Evolutionary conservation across 2,329 filamentous ascomycete species (phyloP).

Genomic region (Didymella pomorum): DNA sequence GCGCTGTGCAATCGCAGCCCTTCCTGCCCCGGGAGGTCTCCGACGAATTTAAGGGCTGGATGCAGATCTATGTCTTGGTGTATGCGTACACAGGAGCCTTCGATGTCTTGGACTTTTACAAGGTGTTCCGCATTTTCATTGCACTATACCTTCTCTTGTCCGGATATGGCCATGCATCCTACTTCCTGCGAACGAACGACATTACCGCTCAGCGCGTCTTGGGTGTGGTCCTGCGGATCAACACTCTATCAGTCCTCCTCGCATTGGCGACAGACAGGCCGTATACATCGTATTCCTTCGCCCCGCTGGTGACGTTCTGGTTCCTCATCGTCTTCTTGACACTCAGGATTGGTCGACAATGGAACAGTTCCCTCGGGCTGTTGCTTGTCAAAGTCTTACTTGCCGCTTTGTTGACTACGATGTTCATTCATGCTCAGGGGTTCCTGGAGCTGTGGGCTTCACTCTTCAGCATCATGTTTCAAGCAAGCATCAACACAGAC

Average conservation of each 20-base stretch:
- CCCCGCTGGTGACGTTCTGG: conserved; percentile 68
- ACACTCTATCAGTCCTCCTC: conserved; percentile 63
- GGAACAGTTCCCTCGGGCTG: conserved; percentile 55
- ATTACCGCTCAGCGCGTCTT: conserved; percentile 64
- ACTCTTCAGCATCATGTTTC: conserved; percentile 52
- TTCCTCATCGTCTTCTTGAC: conserved; percentile 66
- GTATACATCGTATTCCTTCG: conserved; percentile 67
- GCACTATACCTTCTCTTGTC: conserved; percentile 69
- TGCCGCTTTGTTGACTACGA: conserved; percentile 54
- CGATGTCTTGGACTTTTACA: conserved; percentile 61
- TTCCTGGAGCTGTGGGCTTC: conserved; percentile 54
- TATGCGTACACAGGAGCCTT: conserved; percentile 67
- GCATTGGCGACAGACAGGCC: conserved; percentile 65
- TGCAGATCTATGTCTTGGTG: conserved; percentile 65
- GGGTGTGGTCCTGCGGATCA: conserved; percentile 64
- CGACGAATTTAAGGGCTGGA: conserved; percentile 72
- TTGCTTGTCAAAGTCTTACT: conserved; percentile 60
- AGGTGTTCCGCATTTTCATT: conserved; percentile 62
- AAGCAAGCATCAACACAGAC: conserved; percentile 58
- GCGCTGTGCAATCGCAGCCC: neutral
- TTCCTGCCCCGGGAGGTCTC: conserved; percentile 65
- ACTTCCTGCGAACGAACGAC: conserved; percentile 65
- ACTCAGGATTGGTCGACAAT: conserved; percentile 53
- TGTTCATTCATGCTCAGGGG: conserved; percentile 50
- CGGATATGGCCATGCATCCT: conserved; percentile 67